A percentile compares a stretch with the other conserved stretches of the same genome.
Evolutionary conservation across 2,329 filamentous ascomycete species (phyloP).

Genomic region (Cordyceps cicadae): DNA sequence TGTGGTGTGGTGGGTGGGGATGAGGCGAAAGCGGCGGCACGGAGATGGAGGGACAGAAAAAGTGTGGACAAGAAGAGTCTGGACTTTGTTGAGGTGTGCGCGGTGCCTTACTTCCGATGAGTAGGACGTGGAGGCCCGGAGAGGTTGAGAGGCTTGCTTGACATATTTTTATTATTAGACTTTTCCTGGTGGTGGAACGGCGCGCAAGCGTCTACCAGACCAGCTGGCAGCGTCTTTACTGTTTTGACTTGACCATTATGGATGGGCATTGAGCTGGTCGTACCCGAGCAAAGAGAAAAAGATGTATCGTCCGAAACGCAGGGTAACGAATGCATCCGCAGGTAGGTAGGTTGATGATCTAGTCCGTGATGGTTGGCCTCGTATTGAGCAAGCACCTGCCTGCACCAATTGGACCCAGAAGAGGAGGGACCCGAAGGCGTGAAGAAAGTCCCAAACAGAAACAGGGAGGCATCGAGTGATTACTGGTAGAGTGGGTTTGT

Average conservation of each 20-base stretch:
- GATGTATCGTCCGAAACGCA: neutral
- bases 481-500: neutral
- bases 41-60: neutral
- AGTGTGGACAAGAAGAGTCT: constrained; percentile 7
- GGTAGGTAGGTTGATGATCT: too few relatives aligned
- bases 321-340: too few relatives aligned
- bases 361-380: too few relatives aligned
- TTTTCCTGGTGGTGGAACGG: neutral
- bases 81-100: neutral
- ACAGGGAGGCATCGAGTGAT: neutral
- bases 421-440: neutral
- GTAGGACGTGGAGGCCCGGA: too few relatives aligned
- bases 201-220: neutral
- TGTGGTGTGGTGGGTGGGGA: neutral
- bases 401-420: neutral
- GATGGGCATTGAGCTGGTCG: too few relatives aligned
- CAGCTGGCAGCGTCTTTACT: neutral
- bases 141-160: too few relatives aligned
- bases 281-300: neutral
- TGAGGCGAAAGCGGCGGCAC: neutral
- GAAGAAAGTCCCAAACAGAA: too few relatives aligned
- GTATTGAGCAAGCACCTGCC: too few relatives aligned
- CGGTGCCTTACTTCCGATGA: too few relatives aligned
- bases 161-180: neutral
- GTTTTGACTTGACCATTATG: too few relatives aligned